Conservation (phyloP, 495 filamentous ascomycete species). For the Aspergillus baeticus region DNA sequence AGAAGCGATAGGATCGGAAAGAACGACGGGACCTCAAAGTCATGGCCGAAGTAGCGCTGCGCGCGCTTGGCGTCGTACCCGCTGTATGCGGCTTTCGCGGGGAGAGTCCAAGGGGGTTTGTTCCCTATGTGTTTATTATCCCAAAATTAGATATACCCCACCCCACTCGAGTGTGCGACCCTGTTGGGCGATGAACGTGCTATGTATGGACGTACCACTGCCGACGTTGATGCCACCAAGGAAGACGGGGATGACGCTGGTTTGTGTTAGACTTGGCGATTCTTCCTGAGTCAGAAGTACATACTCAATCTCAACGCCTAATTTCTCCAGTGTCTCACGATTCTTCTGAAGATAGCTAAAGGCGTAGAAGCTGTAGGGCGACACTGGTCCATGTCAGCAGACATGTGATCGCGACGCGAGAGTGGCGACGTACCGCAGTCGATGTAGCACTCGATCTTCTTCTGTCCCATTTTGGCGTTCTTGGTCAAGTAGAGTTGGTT, state of each 20-base stretch:
- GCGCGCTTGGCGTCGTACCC: constrained; percentile 55
- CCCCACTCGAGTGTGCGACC: background rate
- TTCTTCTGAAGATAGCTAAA: constrained; percentile 59
- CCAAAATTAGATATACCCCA: background rate
- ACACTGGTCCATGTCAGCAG: constrained; percentile 43
- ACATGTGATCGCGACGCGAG: background rate
- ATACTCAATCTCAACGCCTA: constrained; percentile 64
- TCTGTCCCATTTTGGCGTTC: constrained; percentile 43
- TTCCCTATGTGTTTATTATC: constrained; percentile 53
- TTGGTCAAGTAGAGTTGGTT: no score
- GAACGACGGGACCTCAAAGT: constrained; percentile 43
- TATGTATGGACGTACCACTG: constrained; percentile 45
- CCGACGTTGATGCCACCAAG: constrained; percentile 70
- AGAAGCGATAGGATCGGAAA: constrained; percentile 53
- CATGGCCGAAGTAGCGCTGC: constrained; percentile 49
- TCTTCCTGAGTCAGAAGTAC: background rate
- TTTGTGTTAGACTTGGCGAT: background rate
- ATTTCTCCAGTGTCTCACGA: constrained; percentile 45
- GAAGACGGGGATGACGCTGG: constrained; percentile 66
- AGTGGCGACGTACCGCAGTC: constrained; percentile 47
- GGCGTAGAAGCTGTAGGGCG: constrained; percentile 67
- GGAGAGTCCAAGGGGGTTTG: constrained; percentile 69
- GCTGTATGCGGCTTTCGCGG: constrained; percentile 61
- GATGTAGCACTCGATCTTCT: constrained; percentile 62
- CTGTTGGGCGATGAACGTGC: background rate